Percentiles rank a stretch among this genome's conserved stretches.
Evolutionary conservation across 2,329 filamentous ascomycete species (phyloP).

Genomic region (Oidium heveae): DNA sequence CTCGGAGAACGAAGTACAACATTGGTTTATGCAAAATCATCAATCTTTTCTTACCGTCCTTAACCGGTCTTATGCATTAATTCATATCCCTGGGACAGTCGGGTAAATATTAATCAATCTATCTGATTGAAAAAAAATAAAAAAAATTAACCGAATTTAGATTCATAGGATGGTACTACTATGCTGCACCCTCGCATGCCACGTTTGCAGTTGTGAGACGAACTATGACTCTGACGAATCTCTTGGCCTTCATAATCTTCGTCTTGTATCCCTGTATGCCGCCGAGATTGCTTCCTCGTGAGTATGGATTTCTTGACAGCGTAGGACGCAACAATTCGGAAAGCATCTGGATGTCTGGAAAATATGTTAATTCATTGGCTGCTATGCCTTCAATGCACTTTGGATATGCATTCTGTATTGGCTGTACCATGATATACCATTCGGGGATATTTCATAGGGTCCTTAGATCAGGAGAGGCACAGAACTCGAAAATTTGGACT

Average conservation of each 20-base stretch:
- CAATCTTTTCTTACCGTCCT: constrained; percentile 25
- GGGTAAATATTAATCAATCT: constrained; percentile 19
- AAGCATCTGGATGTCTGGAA: constrained; percentile 24
- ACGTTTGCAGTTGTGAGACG: constrained; percentile 21
- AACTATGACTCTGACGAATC: constrained; percentile 26
- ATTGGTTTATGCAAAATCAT: constrained; percentile 29
- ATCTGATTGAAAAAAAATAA: neutral
- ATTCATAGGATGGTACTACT: constrained; percentile 39
- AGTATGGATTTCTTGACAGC: constrained; percentile 24
- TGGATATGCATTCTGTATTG: constrained; percentile 27
- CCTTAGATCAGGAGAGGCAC: constrained; percentile 17
- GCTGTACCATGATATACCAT: constrained; percentile 25
- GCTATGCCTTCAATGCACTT: constrained; percentile 29
- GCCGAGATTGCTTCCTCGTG: constrained; percentile 22
- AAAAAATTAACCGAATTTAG: constrained; percentile 14
- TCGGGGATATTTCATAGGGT: constrained; percentile 19
- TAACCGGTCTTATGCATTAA: constrained; percentile 32
- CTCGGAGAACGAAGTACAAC: constrained; percentile 25
- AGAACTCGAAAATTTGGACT: constrained; percentile 19
- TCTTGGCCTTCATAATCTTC: constrained; percentile 25
- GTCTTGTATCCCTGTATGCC: constrained; percentile 28
- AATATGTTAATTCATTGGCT: constrained; percentile 24
- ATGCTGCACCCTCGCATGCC: constrained; percentile 24
- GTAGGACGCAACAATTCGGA: constrained; percentile 23
- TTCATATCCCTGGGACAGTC: constrained; percentile 34